These are phyloP conservation scores for Gentiana macrophylla DNA, from an alignment of 257 asterid species.

Conservation along the genomic window DNA sequence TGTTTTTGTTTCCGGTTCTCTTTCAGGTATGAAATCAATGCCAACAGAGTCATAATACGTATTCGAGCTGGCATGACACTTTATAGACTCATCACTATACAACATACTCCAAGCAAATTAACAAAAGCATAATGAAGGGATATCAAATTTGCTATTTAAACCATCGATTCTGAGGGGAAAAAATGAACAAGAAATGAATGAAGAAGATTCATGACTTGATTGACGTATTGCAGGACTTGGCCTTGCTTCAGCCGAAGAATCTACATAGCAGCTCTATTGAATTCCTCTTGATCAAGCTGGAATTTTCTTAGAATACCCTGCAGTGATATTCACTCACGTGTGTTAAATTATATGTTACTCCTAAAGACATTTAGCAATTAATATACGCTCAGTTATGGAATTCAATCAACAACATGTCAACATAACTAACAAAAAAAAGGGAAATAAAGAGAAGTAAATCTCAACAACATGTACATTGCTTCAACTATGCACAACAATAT, in stretches of 20 bases:
- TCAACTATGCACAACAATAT: too few species aligned
- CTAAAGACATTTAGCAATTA: too few species aligned
- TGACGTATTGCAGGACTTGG: constrained; percentile 31
- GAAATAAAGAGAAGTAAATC: too few species aligned
- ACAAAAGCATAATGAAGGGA: constrained; percentile 26
- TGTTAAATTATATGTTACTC: too few species aligned
- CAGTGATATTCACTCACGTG: neutral
- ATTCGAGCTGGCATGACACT: constrained; percentile 23
- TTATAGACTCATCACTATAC: constrained; percentile 27
- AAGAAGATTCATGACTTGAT: constrained; percentile 25
- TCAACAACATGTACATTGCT: too few species aligned
- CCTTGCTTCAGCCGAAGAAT: constrained; percentile 13
- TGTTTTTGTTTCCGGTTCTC: constrained; percentile 1
- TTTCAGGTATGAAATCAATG: constrained; percentile 9
- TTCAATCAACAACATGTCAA: too few species aligned
- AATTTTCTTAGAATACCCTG: constrained; percentile 33
- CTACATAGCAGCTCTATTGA: constrained; percentile 30
- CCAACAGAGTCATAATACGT: constrained; percentile 6
- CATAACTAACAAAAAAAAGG: too few species aligned
- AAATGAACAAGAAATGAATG: constrained; percentile 33
- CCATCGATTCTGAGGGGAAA: constrained; percentile 25
- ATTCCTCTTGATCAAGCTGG: constrained; percentile 19
- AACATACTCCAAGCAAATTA: too few species aligned
- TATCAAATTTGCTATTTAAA: constrained; percentile 19
- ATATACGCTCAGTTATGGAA: too few species aligned